Percentiles rank a stretch among this genome's conserved stretches.
Conservation (phyloP, 2,329 filamentous ascomycete species). For the Botrytis paeoniae region DNA sequence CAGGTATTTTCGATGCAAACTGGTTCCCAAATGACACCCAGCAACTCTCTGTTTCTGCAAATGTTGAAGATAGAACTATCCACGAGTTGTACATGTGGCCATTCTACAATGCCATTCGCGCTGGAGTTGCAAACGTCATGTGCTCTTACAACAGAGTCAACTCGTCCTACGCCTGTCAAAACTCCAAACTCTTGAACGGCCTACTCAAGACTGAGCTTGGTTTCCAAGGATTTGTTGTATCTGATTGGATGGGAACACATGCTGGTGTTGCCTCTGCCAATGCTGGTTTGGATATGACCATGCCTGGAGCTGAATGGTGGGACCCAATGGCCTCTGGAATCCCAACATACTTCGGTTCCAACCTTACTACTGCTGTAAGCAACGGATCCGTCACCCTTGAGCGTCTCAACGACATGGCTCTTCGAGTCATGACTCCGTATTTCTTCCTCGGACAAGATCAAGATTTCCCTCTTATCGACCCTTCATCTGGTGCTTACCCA, state of each 20-base stretch:
- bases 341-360: slow-evolving; percentile 14
- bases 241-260: slow-evolving; percentile 64
- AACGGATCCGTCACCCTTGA: slow-evolving; percentile 45
- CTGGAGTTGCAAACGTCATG: slow-evolving; percentile 75
- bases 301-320: slow-evolving; percentile 50
- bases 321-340: slow-evolving; percentile 9
- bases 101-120: slow-evolving; percentile 73
- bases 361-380: slow-evolving; percentile 44
- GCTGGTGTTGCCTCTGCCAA: slow-evolving; percentile 56
- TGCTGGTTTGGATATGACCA: slow-evolving; percentile 64
- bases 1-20: background rate
- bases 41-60: slow-evolving; percentile 59
- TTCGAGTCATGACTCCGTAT: slow-evolving; percentile 54
- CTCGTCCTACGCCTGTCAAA: slow-evolving; percentile 50
- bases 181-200: slow-evolving; percentile 47
- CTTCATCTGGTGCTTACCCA: slow-evolving; percentile 22
- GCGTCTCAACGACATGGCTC: slow-evolving; percentile 46
- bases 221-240: slow-evolving; percentile 57
- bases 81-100: slow-evolving; percentile 84
- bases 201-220: slow-evolving; percentile 50
- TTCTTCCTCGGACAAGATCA: slow-evolving; percentile 55
- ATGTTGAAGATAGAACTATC: slow-evolving; percentile 66
- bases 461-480: slow-evolving; percentile 35
- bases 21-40: slow-evolving; percentile 16
- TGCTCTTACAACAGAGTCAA: slow-evolving; percentile 54